Conservation (phyloP, 257 asterid genomes). For the Fraxinus excelsior region DNA sequence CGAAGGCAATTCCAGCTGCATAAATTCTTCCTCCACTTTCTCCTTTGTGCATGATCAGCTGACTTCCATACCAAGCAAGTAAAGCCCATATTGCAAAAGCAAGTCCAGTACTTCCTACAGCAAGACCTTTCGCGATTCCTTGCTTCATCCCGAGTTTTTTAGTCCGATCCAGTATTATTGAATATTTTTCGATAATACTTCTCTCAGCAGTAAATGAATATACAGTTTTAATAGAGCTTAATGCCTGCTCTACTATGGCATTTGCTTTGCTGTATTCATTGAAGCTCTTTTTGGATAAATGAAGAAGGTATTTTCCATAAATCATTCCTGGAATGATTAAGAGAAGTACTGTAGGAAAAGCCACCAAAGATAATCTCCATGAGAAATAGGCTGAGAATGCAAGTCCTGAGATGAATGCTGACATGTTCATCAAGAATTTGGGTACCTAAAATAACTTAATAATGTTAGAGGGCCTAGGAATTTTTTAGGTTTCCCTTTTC, state of each 20-base stretch:
- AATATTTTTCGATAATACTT: slow-evolving; percentile 61
- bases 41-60: slow-evolving; percentile 69
- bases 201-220: slow-evolving; percentile 84
- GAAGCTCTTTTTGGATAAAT: slow-evolving; percentile 53
- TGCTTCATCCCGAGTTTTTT: slow-evolving; percentile 69
- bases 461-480: slow-evolving; percentile 1
- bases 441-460: slow-evolving; percentile 57
- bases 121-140: slow-evolving; percentile 82
- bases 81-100: slow-evolving; percentile 89
- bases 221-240: slow-evolving; percentile 79
- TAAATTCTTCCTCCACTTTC: slow-evolving; percentile 84
- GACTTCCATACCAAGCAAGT: slow-evolving; percentile 93
- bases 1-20: slow-evolving; percentile 73
- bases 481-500: not conserved
- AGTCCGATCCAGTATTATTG: slow-evolving; percentile 53
- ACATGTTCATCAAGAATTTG: slow-evolving; percentile 67
- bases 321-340: slow-evolving; percentile 70
- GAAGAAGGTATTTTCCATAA: slow-evolving; percentile 65
- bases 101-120: slow-evolving; percentile 75
- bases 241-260: slow-evolving; percentile 62
- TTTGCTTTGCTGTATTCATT: slow-evolving; percentile 70
- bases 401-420: slow-evolving; percentile 72
- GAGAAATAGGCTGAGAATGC: slow-evolving; percentile 68
- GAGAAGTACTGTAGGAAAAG: slow-evolving; percentile 63
- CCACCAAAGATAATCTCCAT: slow-evolving; percentile 73